Base-by-base conservation (phyloP, 2,329 filamentous ascomycete species). In the Aspergillus cejpii region DNA sequence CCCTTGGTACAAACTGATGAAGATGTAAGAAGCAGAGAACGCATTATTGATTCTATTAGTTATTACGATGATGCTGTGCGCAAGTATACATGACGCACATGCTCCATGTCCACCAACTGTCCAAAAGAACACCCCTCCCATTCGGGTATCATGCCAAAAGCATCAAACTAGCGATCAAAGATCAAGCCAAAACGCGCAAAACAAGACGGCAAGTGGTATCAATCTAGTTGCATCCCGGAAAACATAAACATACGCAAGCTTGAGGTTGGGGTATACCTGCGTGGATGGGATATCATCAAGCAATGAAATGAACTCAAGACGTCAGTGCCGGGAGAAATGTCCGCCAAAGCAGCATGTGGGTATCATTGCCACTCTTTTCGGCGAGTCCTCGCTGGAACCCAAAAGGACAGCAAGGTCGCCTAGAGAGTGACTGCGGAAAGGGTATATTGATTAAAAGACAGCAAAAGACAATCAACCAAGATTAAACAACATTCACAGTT, bases 191-290 rank as follows among this genome's bases (percentile, higher is more conserved):
- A 58, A 61, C 52, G 59, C 60, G 59, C 43, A 53, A 55, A 56
- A 53, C 47, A 55, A 55, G 51, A 60, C 54, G 60, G 47, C 55
- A 62, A 58, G 55, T 64, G 62, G 62, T 66, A 63, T 63, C 61
- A 63, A 63, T 63, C 61, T 63, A 63, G 57, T 56, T 47, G 45
- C 50, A 52, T 51, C 50, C 52, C 47, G 53, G 52, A 57, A 48
- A 56, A 56, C 57, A 52, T 53, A 49, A 57, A 55, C 57, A 52
- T 53, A 43, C 49, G 40, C 53, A 49, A 48, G 47, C 42, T 41
- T 47, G 29, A 8, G 37, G 50, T 45, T 49, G 40, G 54, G 51
- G 52, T 53, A 55, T 55, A 49, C 56, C 61, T 60, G 61, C 58
- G 56, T 47, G 52, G 59, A 50, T 52, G 55, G 23, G 53, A 59